A percentile compares a stretch with the other conserved stretches of the same genome.
Conservation (phyloP, 2,329 filamentous ascomycete genomes). For the Claviceps sp. region DNA sequence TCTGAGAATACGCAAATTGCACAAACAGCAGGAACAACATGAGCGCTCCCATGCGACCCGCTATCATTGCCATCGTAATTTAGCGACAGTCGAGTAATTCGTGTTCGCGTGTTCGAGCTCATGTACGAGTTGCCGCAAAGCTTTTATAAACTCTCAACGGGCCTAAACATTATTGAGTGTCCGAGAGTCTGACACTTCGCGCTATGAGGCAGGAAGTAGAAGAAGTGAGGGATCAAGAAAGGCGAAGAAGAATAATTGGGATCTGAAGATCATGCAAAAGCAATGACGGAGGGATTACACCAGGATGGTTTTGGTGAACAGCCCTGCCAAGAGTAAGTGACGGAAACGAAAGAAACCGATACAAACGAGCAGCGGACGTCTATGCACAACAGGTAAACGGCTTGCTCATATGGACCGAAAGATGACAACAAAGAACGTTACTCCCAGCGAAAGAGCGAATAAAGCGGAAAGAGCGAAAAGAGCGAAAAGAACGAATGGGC, state of each 20-base stretch:
- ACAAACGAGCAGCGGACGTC: not conserved
- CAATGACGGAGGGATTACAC: conserved; percentile 2
- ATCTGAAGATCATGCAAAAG: not conserved
- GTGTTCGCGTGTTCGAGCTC: conserved; percentile 1
- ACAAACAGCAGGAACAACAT: conserved; percentile 26
- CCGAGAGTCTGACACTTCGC: not conserved
- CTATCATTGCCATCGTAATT: conserved; percentile 20
- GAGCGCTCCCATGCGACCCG: conserved; percentile 22
- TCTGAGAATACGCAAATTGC: conserved; percentile 23
- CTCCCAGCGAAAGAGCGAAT: not conserved
- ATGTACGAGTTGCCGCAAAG: conserved; percentile 7
- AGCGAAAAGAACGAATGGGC: not conserved
- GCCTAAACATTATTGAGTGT: conserved; percentile 10
- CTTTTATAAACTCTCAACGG: conserved; percentile 8
- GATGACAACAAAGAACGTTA: not conserved
- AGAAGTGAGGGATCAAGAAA: not conserved
- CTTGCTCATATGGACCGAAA: not conserved
- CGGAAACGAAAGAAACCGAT: not conserved
- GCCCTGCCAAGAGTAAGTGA: not conserved
- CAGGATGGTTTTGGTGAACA: not conserved
- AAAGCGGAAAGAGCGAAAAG: too few species aligned
- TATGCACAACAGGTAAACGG: not conserved
- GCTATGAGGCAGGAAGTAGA: not conserved
- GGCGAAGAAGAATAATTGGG: not conserved
- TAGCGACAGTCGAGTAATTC: conserved; percentile 2